Evolutionary conservation across 306 rosid genomes (phyloP).

Genomic region (Cucumis cinereus): DNA sequence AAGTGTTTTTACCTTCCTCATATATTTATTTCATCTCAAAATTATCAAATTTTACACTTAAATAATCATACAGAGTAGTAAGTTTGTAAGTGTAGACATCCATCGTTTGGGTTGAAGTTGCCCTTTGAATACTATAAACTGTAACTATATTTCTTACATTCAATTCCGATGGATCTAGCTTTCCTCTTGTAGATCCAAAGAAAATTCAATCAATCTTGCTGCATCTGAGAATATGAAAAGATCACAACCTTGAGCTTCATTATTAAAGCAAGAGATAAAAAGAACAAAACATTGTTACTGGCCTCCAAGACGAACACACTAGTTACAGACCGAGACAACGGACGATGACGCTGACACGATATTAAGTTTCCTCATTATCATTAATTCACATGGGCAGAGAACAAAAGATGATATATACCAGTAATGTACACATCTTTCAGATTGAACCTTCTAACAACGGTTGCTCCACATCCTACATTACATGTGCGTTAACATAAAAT

Average conservation of each 20-base stretch:
- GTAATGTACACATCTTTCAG: neutral
- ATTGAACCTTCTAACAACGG: neutral
- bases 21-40: neutral
- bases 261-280: neutral
- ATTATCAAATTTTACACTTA: neutral
- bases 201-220: neutral
- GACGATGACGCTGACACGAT: neutral
- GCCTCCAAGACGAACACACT: neutral
- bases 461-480: neutral
- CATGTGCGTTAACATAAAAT: neutral
- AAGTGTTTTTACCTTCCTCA: too few species aligned
- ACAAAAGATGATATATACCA: constrained; percentile 6
- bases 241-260: neutral
- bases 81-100: neutral
- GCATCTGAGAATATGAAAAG: neutral
- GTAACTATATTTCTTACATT: neutral
- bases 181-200: neutral
- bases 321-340: neutral
- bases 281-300: neutral
- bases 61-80: too few species aligned
- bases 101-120: neutral
- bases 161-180: neutral
- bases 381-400: neutral
- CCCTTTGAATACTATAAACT: neutral
- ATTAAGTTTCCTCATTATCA: neutral